Evolutionary conservation across 257 asterid species (phyloP).

Genomic region (Coffea eugenioides): DNA sequence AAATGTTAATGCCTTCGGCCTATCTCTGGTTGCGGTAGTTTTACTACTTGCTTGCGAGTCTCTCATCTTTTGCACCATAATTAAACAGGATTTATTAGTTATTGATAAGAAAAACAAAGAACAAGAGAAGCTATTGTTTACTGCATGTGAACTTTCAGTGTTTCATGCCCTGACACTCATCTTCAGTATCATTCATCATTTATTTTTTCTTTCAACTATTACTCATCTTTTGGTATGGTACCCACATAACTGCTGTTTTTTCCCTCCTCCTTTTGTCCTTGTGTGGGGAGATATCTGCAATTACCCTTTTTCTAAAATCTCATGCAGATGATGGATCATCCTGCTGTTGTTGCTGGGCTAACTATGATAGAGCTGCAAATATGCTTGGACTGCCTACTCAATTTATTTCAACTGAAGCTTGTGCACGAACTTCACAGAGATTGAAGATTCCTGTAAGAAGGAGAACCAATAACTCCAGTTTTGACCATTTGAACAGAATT

Average conservation of each 20-base stretch:
- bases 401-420: constrained; percentile 16
- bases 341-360: constrained; percentile 77
- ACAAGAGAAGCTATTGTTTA: background rate
- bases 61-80: too few species aligned
- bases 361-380: constrained; percentile 55
- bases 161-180: background rate
- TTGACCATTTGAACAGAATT: constrained; percentile 33
- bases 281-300: background rate
- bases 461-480: constrained; percentile 23
- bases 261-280: too few species aligned
- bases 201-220: too few species aligned
- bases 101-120: background rate
- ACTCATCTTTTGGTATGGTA: too few species aligned
- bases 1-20: background rate
- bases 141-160: background rate
- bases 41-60: background rate
- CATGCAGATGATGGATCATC: constrained; percentile 77
- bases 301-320: background rate
- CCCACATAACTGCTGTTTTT: too few species aligned
- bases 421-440: background rate
- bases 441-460: background rate
- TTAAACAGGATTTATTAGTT: background rate
- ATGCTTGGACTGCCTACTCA: constrained; percentile 50
- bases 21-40: background rate
- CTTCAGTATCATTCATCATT: background rate